Evolutionary conservation across 2,329 filamentous ascomycete genomes (phyloP).

Genomic region (Laburnicola sp.): DNA sequence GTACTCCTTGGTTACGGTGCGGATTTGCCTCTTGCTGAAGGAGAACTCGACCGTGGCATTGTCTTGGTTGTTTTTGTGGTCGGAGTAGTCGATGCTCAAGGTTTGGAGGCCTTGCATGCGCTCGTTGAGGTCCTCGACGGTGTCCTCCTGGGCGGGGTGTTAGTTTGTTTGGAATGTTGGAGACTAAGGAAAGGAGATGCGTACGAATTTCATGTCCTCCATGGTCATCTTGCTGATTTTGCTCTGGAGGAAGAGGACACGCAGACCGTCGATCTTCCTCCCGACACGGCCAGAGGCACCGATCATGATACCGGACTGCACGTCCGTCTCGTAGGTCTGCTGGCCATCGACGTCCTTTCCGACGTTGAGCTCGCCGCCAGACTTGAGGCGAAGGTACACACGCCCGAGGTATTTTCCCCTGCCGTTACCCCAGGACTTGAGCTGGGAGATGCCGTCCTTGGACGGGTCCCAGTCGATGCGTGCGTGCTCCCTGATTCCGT

Average conservation of each 20-base stretch:
- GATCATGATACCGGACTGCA: slow-evolving; percentile 21
- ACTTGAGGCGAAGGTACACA: slow-evolving; percentile 16
- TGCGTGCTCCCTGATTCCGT: slow-evolving; percentile 11
- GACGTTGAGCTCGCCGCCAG: slow-evolving; percentile 19
- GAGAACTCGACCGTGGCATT: slow-evolving; percentile 17
- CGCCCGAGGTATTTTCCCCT: slow-evolving; percentile 15
- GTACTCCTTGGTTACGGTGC: slow-evolving; percentile 13
- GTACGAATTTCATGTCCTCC: slow-evolving; percentile 17
- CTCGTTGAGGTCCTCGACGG: slow-evolving; percentile 20
- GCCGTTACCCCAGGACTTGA: slow-evolving; percentile 23
- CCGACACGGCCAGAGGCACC: slow-evolving; percentile 15
- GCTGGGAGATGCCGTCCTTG: slow-evolving; percentile 15
- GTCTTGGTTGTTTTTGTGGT: slow-evolving; percentile 18
- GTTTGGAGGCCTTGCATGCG: slow-evolving; percentile 18
- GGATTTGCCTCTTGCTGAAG: slow-evolving; percentile 14
- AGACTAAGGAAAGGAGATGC: background rate
- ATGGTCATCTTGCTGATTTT: slow-evolving; percentile 20
- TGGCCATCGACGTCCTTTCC: slow-evolving; percentile 21
- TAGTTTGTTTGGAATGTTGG: background rate
- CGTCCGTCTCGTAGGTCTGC: slow-evolving; percentile 14
- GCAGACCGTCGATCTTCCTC: slow-evolving; percentile 16
- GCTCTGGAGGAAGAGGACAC: slow-evolving; percentile 22
- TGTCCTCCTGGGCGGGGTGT: slow-evolving; percentile 9
- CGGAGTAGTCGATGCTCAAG: slow-evolving; percentile 21
- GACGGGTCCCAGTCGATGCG: slow-evolving; percentile 21